These are phyloP conservation scores for Beauveria sp. DNA, from an alignment of 2,329 filamentous ascomycete species.

Conservation along the genomic window DNA sequence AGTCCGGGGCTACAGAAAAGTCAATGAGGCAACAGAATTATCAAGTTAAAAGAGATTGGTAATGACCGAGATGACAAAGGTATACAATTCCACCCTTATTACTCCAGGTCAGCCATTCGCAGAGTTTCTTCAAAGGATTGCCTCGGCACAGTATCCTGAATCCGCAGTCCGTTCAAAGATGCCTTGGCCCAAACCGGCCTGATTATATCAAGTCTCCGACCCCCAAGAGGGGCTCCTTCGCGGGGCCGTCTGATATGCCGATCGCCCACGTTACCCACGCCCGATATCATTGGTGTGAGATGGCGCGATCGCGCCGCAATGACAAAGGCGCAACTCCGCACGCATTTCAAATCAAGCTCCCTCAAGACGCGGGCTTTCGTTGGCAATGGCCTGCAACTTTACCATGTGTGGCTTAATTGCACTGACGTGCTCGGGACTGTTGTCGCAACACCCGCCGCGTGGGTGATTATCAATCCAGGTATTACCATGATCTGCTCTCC, in stretches of 20 bases:
- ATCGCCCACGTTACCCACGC: neutral
- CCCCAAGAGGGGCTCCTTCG: neutral
- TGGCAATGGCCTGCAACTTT: neutral
- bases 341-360: conserved; percentile 9
- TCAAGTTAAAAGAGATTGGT: neutral
- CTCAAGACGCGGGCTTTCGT: neutral
- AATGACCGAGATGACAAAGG: too few species aligned
- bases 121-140: neutral
- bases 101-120: too few species aligned
- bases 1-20: too few species aligned
- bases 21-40: too few species aligned
- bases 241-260: neutral
- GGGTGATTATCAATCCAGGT: conserved; percentile 19
- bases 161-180: neutral
- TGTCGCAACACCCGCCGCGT: neutral
- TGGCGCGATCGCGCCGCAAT: conserved; percentile 6
- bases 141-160: too few species aligned
- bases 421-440: neutral
- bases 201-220: neutral
- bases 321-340: conserved; percentile 8
- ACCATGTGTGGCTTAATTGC: neutral
- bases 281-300: neutral
- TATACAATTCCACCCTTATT: too few species aligned
- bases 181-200: neutral
- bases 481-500: conserved; percentile 8